These are phyloP conservation scores for Oenanthe javanica DNA, from an alignment of 140 eudicot species.

Conservation along the genomic window DNA sequence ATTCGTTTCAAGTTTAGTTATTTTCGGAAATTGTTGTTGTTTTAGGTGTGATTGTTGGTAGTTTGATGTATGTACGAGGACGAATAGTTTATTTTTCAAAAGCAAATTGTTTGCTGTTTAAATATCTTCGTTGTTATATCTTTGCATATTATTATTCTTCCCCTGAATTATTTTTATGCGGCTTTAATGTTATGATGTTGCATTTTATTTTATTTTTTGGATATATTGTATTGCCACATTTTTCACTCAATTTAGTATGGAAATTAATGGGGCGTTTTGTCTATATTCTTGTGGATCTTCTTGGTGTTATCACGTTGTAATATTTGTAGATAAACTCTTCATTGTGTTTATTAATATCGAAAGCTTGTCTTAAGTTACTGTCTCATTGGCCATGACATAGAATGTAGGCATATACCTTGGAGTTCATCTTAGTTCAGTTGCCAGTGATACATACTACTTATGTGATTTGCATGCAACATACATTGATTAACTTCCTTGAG, in stretches of 20 bases:
- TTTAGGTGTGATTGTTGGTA: neutral
- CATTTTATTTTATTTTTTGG: neutral
- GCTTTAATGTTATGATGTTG: neutral
- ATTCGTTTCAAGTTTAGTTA: neutral
- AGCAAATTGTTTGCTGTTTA: neutral
- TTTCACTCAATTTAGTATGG: neutral
- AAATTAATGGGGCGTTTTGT: neutral
- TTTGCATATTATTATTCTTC: neutral
- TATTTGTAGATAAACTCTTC: constrained; percentile 16
- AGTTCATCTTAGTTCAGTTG: neutral
- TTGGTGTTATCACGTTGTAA: constrained; percentile 6
- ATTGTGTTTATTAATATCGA: neutral
- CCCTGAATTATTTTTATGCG: neutral
- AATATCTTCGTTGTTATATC: too few species aligned
- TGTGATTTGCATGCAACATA: constrained; percentile 7
- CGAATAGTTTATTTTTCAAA: neutral
- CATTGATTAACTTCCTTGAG: constrained; percentile 12
- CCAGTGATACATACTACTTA: neutral
- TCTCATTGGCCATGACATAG: neutral
- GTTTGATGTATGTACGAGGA: neutral
- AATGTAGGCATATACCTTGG: neutral
- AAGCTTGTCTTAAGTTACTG: neutral
- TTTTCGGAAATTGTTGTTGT: neutral
- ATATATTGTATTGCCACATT: neutral
- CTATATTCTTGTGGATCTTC: constrained; percentile 4